A percentile compares a stretch with the other conserved stretches of the same genome.
These are phyloP conservation scores for Dryas alaskensis DNA, from an alignment of 306 rosid species.

Conservation along the genomic window DNA sequence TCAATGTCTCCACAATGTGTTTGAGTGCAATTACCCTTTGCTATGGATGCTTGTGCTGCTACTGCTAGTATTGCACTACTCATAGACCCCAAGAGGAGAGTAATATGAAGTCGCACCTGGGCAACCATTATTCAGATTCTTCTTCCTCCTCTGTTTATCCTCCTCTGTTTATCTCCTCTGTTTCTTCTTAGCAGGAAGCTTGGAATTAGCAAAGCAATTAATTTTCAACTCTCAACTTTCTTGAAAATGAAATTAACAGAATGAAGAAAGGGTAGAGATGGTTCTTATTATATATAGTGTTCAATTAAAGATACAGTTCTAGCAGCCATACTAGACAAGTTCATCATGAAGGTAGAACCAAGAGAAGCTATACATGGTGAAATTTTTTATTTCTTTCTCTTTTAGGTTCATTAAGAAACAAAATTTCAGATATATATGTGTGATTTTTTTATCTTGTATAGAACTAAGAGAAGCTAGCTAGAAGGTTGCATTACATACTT, in stretches of 20 bases:
- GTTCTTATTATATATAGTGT: neutral
- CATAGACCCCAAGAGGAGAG: neutral
- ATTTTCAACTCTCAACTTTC: neutral
- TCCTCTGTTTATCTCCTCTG: neutral
- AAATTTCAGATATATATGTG: too few relatives aligned
- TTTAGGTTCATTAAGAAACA: too few relatives aligned
- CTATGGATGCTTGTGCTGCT: neutral
- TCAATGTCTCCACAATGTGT: too few relatives aligned
- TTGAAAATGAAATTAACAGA: neutral
- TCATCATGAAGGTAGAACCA: too few relatives aligned
- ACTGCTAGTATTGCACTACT: neutral
- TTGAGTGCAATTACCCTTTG: too few relatives aligned
- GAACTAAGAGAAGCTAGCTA: too few relatives aligned
- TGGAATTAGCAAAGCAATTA: neutral
- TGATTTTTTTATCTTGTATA: too few relatives aligned
- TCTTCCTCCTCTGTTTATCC: neutral
- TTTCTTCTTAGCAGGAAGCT: neutral
- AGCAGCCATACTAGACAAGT: too few relatives aligned
- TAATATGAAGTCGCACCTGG: neutral
- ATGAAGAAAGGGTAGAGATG: neutral
- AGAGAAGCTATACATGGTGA: too few relatives aligned
- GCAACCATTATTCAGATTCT: neutral
- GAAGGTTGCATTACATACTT: too few relatives aligned
- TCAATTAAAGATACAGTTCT: neutral
- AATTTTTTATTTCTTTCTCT: too few relatives aligned